phyloP scores from a whole-genome alignment of 371 early-diverging fungal genomes.

The Dichotomocladium elegans region DNA sequence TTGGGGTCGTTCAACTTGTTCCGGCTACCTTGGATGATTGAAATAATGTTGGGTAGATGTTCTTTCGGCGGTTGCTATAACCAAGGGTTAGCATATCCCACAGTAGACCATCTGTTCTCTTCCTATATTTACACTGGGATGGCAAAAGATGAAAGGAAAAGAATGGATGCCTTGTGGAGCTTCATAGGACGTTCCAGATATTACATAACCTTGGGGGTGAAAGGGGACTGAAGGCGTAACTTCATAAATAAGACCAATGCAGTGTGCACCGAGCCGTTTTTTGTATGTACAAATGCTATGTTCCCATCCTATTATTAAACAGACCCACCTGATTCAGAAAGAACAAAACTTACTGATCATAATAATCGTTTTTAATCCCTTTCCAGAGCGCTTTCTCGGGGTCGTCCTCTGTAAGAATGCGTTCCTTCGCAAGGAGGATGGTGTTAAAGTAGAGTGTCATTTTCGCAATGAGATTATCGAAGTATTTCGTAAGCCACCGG shows the following conservation, averaged over 20 bases:
- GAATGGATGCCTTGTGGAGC: slow-evolving; percentile 63
- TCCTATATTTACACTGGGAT: slow-evolving; percentile 48
- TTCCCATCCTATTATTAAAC: neutral
- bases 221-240: slow-evolving; percentile 48
- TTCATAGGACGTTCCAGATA: slow-evolving; percentile 48
- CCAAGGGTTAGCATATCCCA: neutral
- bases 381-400: slow-evolving; percentile 55
- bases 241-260: slow-evolving; percentile 56
- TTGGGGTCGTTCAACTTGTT: slow-evolving; percentile 42
- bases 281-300: slow-evolving; percentile 53
- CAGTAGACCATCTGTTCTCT: neutral
- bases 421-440: slow-evolving; percentile 52
- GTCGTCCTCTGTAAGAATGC: slow-evolving; percentile 46
- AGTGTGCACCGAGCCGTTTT: slow-evolving; percentile 50
- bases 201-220: slow-evolving; percentile 51
- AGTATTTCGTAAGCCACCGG: slow-evolving; percentile 53
- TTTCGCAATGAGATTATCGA: slow-evolving; percentile 54
- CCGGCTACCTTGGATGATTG: slow-evolving; percentile 57
- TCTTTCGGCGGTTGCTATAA: slow-evolving; percentile 52
- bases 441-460: slow-evolving; percentile 63
- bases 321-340: slow-evolving; percentile 1
- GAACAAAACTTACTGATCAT: slow-evolving; percentile 43
- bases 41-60: slow-evolving; percentile 60
- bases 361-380: slow-evolving; percentile 49
- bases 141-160: slow-evolving; percentile 64